A percentile compares a stretch with the other conserved stretches of the same genome.
Conservation (phyloP, 805 yeast species). For the Saccharomycopsis babjevae region DNA sequence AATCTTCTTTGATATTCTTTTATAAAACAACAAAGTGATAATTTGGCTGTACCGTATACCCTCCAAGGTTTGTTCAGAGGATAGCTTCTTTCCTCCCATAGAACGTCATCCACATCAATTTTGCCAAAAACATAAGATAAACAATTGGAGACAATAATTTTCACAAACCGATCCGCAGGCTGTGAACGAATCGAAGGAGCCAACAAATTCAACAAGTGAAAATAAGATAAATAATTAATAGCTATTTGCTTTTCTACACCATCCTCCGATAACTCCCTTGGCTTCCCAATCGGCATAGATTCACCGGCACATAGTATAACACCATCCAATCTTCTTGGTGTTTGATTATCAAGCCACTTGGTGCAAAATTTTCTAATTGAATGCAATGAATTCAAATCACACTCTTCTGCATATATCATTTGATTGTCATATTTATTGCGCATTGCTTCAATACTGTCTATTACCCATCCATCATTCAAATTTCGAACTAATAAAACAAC, state of each 20-base stretch:
- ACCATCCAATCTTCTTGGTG: conserved; percentile 88
- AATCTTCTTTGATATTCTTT: conserved; percentile 65
- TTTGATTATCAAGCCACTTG: conserved; percentile 81
- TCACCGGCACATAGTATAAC: conserved; percentile 83
- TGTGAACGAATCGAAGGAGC: conserved; percentile 82
- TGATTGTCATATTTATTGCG: conserved; percentile 60
- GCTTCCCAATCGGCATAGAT: conserved; percentile 54
- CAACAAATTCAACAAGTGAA: conserved; percentile 66
- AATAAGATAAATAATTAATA: conserved; percentile 71
- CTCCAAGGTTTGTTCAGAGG: conserved; percentile 58
- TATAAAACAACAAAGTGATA: conserved; percentile 66
- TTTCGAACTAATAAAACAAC: conserved; percentile 60
- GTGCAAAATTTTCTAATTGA: conserved; percentile 87
- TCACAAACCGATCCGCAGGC: conserved; percentile 90
- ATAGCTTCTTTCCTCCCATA: conserved; percentile 52
- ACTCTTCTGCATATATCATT: conserved; percentile 81
- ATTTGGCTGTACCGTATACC: conserved; percentile 73
- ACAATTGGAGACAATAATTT: conserved; percentile 74
- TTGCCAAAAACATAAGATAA: conserved; percentile 65
- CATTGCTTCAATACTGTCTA: conserved; percentile 71
- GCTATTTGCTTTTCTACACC: conserved; percentile 85
- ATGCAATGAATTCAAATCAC: conserved; percentile 65
- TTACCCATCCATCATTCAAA: conserved; percentile 58
- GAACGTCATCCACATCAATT: conserved; percentile 49
- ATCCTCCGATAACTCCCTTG: conserved; percentile 61